Conservation (phyloP, 441 rosid species). For the Adansonia madagascariensis region DNA sequence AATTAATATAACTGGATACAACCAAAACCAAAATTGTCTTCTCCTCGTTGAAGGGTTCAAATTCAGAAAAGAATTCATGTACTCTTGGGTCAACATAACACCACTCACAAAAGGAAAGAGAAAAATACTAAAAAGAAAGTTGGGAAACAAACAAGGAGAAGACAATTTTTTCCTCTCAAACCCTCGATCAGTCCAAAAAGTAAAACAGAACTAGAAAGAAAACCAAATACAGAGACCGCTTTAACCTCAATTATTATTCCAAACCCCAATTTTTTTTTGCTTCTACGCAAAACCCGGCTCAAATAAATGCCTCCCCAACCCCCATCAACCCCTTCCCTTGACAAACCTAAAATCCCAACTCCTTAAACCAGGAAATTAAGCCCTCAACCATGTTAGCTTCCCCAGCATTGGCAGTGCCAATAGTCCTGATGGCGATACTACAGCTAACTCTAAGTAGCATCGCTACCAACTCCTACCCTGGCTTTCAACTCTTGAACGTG, state of each 20-base stretch:
- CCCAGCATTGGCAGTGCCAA: conserved; percentile 10
- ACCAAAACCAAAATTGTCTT: background rate
- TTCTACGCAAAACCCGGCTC: conserved; percentile 10
- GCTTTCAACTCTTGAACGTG: conserved; percentile 62
- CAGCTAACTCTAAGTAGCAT: conserved; percentile 20
- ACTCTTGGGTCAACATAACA: conserved; percentile 25
- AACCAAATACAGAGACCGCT: conserved; percentile 6
- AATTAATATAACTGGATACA: background rate
- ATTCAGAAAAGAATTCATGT: too few species aligned
- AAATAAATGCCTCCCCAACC: conserved; percentile 31
- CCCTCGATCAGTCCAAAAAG: background rate
- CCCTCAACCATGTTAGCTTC: conserved; percentile 29
- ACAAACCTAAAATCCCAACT: background rate
- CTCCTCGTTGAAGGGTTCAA: too few species aligned
- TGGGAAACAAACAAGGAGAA: too few species aligned
- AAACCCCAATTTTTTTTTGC: conserved; percentile 28
- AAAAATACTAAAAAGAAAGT: too few species aligned
- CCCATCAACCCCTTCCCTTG: background rate
- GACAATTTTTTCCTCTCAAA: too few species aligned
- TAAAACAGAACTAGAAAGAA: background rate
- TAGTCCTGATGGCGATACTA: conserved; percentile 23
- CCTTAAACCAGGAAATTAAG: too few species aligned
- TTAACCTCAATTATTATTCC: conserved; percentile 20
- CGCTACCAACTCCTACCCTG: conserved; percentile 44
- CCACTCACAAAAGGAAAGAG: conserved; percentile 12